Base-by-base conservation (phyloP, 2,329 filamentous ascomycete species). In the Sarocladium kiliense region DNA sequence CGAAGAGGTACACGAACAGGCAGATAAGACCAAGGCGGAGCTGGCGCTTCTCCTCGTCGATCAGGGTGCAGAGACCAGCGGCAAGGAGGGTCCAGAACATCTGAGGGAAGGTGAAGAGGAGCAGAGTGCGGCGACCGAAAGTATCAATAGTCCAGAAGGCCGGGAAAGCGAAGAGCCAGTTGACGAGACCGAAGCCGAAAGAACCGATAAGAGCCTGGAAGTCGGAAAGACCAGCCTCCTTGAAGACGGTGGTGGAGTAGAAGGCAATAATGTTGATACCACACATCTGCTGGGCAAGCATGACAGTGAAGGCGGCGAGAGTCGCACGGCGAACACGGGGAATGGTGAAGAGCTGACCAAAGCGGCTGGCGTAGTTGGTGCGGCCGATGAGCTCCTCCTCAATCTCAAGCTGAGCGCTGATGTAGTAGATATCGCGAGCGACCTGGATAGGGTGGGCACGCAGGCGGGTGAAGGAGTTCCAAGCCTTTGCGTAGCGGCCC, bases 221-320 rank as follows among this genome's bases (percentile, higher is more conserved):
- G 2, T 77, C 70, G 39, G 58, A 66, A 53, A 83, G 79, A 16
- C 83, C 83, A 5, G 85, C 80, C 1, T 86, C 68, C 39, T 69
- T 63, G 66, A 84, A 84, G 47, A 84, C 74, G 9, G 83, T 85
- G 1, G 82, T 85, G 0, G 81, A 86, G 70, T 90, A 90, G 68
- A 90, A 90, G 1, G 86, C 84, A 57, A 89, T 86, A 59, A 89
- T 87, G 66, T 89, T 89, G 69, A 87, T 71, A 23, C 67, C 79
- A 62, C 84, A 87, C 78, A 88, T 84, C 69, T 88, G 85, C 68
- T 88, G 85, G 2, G 84, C 84, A 66, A 88, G 82, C 89, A 95
- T 95, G 64, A 94, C 88, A 2, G 84, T 85, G 62, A 86, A 88
- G 1, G 89, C 88, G 11, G 89, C 90, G 47, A 88, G 77, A 16